Conservation (phyloP, 208 protist species). For the Porcisia deanei region DNA sequence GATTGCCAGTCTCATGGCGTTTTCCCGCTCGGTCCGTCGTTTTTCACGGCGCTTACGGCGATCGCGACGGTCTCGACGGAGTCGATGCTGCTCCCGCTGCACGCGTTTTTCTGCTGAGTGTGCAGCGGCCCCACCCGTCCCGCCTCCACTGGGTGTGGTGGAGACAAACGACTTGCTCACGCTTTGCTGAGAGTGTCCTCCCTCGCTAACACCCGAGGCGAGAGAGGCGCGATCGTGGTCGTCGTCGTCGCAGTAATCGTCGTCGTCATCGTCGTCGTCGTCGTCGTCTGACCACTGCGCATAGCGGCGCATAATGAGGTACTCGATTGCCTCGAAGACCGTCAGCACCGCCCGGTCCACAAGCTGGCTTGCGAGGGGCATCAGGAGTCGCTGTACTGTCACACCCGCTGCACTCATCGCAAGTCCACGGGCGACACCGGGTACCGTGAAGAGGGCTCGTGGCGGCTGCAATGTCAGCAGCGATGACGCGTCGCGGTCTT, state of each 20-base stretch:
- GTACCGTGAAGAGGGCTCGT: constrained; percentile 37
- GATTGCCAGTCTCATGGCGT: constrained; percentile 40
- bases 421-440: constrained; percentile 37
- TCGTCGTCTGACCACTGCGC: constrained; percentile 40
- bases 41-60: constrained; percentile 19
- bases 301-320: constrained; percentile 80
- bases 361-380: constrained; percentile 51
- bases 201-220: constrained; percentile 17
- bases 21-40: constrained; percentile 30
- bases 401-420: constrained; percentile 38
- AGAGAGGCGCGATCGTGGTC: constrained; percentile 17
- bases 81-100: constrained; percentile 19
- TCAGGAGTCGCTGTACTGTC: constrained; percentile 49
- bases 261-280: constrained; percentile 31
- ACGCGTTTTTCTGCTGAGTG: constrained; percentile 22
- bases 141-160: background rate
- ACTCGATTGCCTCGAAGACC: constrained; percentile 66
- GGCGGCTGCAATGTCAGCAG: constrained; percentile 1
- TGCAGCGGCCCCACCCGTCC: background rate
- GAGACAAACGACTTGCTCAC: background rate
- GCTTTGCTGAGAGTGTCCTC: constrained; percentile 12
- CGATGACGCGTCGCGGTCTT: background rate
- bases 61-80: constrained; percentile 18
- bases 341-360: constrained; percentile 71
- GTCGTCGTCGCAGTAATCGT: constrained; percentile 7